A percentile compares a stretch with the other conserved stretches of the same genome.
Conservation (phyloP, 1,284 basidiomycete genomes). For the Porodaedalea pini region DNA sequence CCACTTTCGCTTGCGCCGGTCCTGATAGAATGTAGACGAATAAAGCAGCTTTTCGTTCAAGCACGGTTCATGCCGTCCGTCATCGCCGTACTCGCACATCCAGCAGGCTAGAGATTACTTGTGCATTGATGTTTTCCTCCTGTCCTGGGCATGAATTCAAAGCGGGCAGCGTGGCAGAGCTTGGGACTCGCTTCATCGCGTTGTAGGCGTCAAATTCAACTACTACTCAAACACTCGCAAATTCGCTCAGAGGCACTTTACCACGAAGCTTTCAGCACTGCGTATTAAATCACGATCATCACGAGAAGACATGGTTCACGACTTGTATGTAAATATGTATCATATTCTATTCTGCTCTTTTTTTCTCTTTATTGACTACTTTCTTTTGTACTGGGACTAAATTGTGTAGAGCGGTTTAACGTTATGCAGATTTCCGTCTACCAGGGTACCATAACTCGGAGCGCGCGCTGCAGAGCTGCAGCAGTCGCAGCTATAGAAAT, state of each 20-base stretch:
- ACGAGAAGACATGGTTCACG: background rate
- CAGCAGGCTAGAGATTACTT: constrained; percentile 40
- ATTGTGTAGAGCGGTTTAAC: too few species aligned
- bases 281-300: too few species aligned
- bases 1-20: background rate
- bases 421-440: too few species aligned
- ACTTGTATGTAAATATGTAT: background rate
- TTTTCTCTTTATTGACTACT: too few species aligned
- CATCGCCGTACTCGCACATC: constrained; percentile 45
- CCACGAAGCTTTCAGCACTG: too few species aligned
- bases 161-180: constrained; percentile 36
- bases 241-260: too few species aligned
- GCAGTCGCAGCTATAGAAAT: too few species aligned
- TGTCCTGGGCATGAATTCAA: constrained; percentile 45
- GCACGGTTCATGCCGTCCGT: constrained; percentile 42
- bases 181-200: constrained; percentile 48
- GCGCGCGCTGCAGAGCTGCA: too few species aligned
- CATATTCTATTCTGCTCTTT: too few species aligned
- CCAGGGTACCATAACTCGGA: too few species aligned
- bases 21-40: background rate
- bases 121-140: constrained; percentile 52
- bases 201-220: constrained; percentile 28
- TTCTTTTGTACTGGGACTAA: too few species aligned
- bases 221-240: too few species aligned
- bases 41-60: constrained; percentile 45